phyloP scores from a whole-genome alignment of 2,329 filamentous ascomycete genomes.

The Colletotrichum sp. region DNA sequence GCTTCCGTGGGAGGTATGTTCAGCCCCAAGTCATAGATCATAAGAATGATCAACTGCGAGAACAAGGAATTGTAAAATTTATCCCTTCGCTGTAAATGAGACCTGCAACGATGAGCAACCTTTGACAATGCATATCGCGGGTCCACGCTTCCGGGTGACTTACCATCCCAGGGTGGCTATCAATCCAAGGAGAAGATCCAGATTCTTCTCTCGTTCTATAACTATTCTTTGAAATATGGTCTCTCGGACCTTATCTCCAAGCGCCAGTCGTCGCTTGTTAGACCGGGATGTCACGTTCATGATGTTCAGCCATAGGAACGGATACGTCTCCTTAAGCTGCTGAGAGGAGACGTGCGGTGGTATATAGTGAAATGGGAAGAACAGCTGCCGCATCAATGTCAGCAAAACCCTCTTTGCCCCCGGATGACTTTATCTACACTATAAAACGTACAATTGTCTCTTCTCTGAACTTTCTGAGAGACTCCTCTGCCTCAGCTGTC shows the following conservation, averaged over 20 bases:
- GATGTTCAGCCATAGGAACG: neutral
- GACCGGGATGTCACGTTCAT: neutral
- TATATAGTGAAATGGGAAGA: neutral
- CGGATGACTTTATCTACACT: accelerated
- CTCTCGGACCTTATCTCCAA: neutral
- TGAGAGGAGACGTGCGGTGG: neutral
- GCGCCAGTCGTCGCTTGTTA: neutral
- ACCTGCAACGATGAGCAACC: neutral
- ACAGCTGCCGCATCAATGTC: accelerated
- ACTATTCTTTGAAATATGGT: neutral
- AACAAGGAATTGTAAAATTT: neutral
- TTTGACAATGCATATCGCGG: accelerated
- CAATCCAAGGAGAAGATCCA: neutral
- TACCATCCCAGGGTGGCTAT: neutral
- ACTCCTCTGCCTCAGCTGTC: neutral
- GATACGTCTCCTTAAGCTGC: neutral
- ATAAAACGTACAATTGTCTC: accelerated
- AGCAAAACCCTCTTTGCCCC: accelerated
- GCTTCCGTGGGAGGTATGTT: neutral
- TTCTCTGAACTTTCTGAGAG: neutral
- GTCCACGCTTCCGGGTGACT: accelerated
- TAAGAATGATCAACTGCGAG: neutral
- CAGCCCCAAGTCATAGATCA: neutral
- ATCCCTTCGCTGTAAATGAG: neutral
- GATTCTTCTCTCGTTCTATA: neutral